Base-by-base conservation (phyloP, 2,329 filamentous ascomycete species). In the Cucurbitaria berberidis region DNA sequence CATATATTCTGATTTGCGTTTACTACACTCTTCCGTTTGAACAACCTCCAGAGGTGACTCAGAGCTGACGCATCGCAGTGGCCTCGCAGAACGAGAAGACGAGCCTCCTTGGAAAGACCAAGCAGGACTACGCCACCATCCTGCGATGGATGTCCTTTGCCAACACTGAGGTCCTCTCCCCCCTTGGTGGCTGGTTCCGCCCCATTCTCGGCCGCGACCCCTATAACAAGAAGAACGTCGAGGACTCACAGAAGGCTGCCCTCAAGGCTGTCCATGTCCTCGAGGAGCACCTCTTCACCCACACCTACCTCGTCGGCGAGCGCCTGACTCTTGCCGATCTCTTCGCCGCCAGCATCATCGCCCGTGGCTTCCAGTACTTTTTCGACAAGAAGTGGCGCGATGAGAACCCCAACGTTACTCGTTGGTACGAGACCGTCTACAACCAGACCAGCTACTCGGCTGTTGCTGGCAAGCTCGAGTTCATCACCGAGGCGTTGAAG, bases 21-120 rank as follows among this genome's bases (percentile, higher is more conserved):
- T 92, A 54, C 59, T 24, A 44, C 39, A 43, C 48, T 50, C 38
- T 9, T 53, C 48, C 54, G 41, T 57, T 56, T 39, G 42, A 41
- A 60, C 56, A 59, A 56, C 61, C 49, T 52, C 48, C 43, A 46
- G 43, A 50, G 41, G 59, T 64, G 67, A 74, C 66, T 70, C 67
- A 67, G 47, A 62, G 43, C 54, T 73, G 65, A 68, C 67, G 29
- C 26, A 38, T 15, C 42, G 32, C 75, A 98, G 95, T 99, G 77
- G 92, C 95, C 73, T 98, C 95, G 70, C 95, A 99, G 84, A 99
- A 99, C 80, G 95, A 98, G 89, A 98, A 98, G 89, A 99, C 95
- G 72, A 96, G 92, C 69, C 92, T 99, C 66, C 88, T 99, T 72
- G 95, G 95, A 76, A 98, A 98, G 89, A 99, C 93, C 82, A 99